phyloP scores from a whole-genome alignment of 1,284 basidiomycete species.

The Puccinia brachypodii region DNA sequence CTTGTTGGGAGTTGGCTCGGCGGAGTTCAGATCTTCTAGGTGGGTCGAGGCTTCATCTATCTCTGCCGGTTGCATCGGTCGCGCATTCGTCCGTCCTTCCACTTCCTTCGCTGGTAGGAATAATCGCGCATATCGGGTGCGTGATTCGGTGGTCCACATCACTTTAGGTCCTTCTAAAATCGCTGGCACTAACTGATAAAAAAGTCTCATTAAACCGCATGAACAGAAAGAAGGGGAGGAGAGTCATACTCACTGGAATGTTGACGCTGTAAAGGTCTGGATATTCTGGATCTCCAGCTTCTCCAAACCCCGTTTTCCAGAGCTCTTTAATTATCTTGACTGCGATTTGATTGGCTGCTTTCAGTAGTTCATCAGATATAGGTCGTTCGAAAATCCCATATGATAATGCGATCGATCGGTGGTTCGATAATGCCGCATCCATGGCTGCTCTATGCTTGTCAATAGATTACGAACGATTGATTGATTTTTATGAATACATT shows the following conservation, averaged over 20 bases:
- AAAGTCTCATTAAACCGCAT: background rate
- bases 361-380: slow-evolving; percentile 11
- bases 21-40: background rate
- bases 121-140: slow-evolving; percentile 21
- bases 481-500: background rate
- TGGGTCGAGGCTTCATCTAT: slow-evolving; percentile 25
- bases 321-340: slow-evolving; percentile 35
- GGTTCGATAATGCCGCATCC: slow-evolving; percentile 37
- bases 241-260: slow-evolving; percentile 16
- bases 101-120: slow-evolving; percentile 14
- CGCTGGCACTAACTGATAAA: slow-evolving; percentile 36
- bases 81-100: background rate
- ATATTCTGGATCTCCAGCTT: slow-evolving; percentile 23
- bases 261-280: slow-evolving; percentile 40
- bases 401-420: slow-evolving; percentile 32
- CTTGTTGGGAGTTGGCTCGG: no score
- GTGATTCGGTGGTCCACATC: slow-evolving; percentile 35
- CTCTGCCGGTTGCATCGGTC: slow-evolving; percentile 13
- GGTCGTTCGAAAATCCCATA: slow-evolving; percentile 40
- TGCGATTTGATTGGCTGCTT: slow-evolving; percentile 40
- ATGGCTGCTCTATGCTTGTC: slow-evolving; percentile 32
- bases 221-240: background rate
- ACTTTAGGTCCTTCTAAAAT: slow-evolving; percentile 28
- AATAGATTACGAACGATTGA: background rate
- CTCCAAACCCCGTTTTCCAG: slow-evolving; percentile 20